Base-by-base conservation (phyloP, 202 grass and related monocot genomes). In the Zizania palustris region DNA sequence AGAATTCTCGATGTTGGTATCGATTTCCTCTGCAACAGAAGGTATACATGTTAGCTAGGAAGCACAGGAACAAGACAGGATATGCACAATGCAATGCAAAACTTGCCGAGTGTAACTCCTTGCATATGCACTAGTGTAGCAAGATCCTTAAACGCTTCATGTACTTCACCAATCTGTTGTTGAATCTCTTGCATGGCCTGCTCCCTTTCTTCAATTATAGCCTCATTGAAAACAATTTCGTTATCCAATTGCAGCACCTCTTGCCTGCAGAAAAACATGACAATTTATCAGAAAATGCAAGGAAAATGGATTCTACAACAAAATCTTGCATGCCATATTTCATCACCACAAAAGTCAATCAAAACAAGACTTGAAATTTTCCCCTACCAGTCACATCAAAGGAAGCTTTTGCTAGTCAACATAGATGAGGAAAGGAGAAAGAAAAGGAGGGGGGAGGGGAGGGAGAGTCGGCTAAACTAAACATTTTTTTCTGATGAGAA, bases 181-280 rank as follows among this genome's bases (percentile, higher is more conserved):
- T 97, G 88, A 79, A 93, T 97, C 19, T 97, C 93, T 81, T 84
- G 76, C 72, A 93, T 93, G 16, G 88, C 88, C 45, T 91, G 88
- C 43, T 91, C 93, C 57, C 93, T 91, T 90, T 97, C 93, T 75
- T 97, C 93, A 36, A 93, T 97, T 59, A 97, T 78, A 15, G 93
- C 88, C 79, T 97, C 90, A 57, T 93, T 93, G 79, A 83, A 97
- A 82, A 90, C 83, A 80, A 97, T 78, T 78, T 97, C 93, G 79
- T 88, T 97, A 67, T 97, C 93, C 80, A 97, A 82, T 61, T 87
- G 84, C 76, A 93, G 50, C 21, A 93, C 83, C 74, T 93, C 90
- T 88, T 91, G 85, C 69, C 93, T 97, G 80, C 67, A 79, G 62
- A 67, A 12, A 84, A 88, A 65, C 33, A 88, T 67, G 16, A 46